A percentile compares a stretch with the other conserved stretches of the same genome.
Conservation (phyloP, 1,284 basidiomycete genomes). For the Marasmius tenuissimus region DNA sequence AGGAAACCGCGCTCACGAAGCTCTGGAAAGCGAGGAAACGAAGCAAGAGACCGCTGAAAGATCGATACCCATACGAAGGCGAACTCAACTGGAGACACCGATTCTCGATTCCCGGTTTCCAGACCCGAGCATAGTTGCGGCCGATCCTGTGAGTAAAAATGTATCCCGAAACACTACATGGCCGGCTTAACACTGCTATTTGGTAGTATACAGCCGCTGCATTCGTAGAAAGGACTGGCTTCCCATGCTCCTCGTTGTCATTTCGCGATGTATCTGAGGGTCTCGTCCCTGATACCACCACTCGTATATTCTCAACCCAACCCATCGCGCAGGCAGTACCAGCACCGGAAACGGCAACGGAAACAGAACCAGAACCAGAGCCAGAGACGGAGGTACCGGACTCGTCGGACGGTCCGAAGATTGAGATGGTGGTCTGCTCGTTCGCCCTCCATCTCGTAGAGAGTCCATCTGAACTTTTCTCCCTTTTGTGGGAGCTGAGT, state of each 20-base stretch:
- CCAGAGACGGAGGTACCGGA: too few relatives aligned
- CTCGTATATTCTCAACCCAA: conserved; percentile 13
- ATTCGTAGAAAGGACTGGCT: conserved; percentile 45
- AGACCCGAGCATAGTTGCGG: background rate
- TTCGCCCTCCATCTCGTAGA: conserved; percentile 74
- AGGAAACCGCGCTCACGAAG: conserved; percentile 22
- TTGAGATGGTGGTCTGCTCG: conserved; percentile 70
- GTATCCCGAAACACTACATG: background rate
- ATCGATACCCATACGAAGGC: background rate
- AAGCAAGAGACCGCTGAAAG: background rate
- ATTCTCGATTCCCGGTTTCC: background rate
- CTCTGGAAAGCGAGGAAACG: background rate
- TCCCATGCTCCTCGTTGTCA: conserved; percentile 47
- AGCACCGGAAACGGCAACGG: conserved; percentile 3
- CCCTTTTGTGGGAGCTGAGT: conserved; percentile 63
- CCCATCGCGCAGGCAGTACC: conserved; percentile 1
- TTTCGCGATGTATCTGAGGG: conserved; percentile 57
- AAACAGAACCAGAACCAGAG: too few relatives aligned
- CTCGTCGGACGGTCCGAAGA: conserved; percentile 8
- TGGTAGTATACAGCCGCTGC: conserved; percentile 51
- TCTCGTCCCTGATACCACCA: conserved; percentile 34
- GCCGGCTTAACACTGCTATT: conserved; percentile 1
- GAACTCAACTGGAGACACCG: background rate
- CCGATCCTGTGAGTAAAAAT: conserved; percentile 1
- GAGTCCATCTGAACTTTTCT: conserved; percentile 59